phyloP scores from a whole-genome alignment of 148 eudicot genomes.

The Rhododendron ovatum region DNA sequence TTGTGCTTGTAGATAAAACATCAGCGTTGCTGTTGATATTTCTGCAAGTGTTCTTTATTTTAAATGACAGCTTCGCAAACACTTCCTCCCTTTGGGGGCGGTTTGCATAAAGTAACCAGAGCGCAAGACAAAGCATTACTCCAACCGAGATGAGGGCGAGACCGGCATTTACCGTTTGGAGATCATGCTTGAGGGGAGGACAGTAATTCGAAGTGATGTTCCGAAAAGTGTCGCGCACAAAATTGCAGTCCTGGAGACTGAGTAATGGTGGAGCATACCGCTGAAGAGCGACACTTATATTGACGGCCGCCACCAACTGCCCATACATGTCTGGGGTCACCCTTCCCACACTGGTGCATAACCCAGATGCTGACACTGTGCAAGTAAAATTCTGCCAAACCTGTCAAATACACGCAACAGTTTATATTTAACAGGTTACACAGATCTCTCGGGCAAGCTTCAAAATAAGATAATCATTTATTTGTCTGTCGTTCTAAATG shows the following conservation, averaged over 20 bases:
- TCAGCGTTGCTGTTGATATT: conserved; percentile 13
- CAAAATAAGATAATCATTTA: not conserved
- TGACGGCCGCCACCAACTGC: conserved; percentile 60
- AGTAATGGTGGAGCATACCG: conserved; percentile 79
- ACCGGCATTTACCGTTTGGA: conserved; percentile 54
- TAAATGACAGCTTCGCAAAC: conserved; percentile 50
- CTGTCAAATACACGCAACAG: conserved; percentile 26
- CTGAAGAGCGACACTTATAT: conserved; percentile 70
- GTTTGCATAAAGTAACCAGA: conserved; percentile 85
- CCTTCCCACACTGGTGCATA: conserved; percentile 68
- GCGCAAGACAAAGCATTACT: conserved; percentile 77
- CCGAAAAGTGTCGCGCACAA: conserved; percentile 67
- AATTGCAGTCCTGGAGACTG: conserved; percentile 77
- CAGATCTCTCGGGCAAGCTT: not conserved
- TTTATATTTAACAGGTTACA: not conserved
- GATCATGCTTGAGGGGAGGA: conserved; percentile 66
- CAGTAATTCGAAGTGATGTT: conserved; percentile 58
- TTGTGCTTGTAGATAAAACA: conserved; percentile 16
- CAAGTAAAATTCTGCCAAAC: conserved; percentile 83
- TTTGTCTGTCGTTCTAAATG: not conserved
- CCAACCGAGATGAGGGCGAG: conserved; percentile 80
- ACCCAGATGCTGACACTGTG: conserved; percentile 31
- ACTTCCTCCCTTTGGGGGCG: conserved; percentile 97
- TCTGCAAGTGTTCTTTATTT: conserved; percentile 28
- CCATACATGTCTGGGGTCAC: conserved; percentile 66